phyloP scores from a whole-genome alignment of 768 basidiomycete genomes.

The Cyathus striatus region DNA sequence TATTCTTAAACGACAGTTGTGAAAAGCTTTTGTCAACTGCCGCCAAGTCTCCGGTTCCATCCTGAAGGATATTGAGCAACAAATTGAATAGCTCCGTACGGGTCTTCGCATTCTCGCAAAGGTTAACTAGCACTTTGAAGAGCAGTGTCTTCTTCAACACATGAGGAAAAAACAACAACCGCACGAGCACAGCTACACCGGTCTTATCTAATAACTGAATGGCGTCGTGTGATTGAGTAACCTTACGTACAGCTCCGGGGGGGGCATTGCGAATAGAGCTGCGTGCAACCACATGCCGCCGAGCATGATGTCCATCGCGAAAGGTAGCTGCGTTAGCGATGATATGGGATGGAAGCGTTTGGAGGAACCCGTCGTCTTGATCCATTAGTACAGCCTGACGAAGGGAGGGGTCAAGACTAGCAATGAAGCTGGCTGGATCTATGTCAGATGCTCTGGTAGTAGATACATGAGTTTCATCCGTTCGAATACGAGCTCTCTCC shows the following conservation, averaged over 20 bases:
- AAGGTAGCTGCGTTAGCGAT: conserved; percentile 77
- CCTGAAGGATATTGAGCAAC: conserved; percentile 89
- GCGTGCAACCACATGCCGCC: conserved; percentile 23
- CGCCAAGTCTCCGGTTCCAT: conserved; percentile 88
- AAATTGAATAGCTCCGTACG: conserved; percentile 92
- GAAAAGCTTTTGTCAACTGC: conserved; percentile 92
- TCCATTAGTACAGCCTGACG: conserved; percentile 90
- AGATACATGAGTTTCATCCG: conserved; percentile 27
- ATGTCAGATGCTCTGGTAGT: conserved; percentile 62
- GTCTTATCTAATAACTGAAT: conserved; percentile 89
- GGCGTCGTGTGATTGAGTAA: conserved; percentile 68
- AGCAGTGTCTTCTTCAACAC: conserved; percentile 80
- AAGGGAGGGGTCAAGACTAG: conserved; percentile 83
- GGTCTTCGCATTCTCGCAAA: conserved; percentile 93
- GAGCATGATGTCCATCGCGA: conserved; percentile 46
- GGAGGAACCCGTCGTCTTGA: conserved; percentile 80
- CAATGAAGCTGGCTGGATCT: conserved; percentile 88
- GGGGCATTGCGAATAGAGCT: conserved; percentile 23
- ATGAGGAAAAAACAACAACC: conserved; percentile 95
- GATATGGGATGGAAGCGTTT: conserved; percentile 78
- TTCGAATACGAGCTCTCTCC: conserved; percentile 61
- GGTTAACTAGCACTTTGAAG: conserved; percentile 86
- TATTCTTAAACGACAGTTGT: conserved; percentile 77
- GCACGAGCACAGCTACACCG: conserved; percentile 83
- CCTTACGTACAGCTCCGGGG: conserved; percentile 37